These are phyloP conservation scores for Pistacia integerrima DNA, from an alignment of 345 rosid species.

Conservation along the genomic window DNA sequence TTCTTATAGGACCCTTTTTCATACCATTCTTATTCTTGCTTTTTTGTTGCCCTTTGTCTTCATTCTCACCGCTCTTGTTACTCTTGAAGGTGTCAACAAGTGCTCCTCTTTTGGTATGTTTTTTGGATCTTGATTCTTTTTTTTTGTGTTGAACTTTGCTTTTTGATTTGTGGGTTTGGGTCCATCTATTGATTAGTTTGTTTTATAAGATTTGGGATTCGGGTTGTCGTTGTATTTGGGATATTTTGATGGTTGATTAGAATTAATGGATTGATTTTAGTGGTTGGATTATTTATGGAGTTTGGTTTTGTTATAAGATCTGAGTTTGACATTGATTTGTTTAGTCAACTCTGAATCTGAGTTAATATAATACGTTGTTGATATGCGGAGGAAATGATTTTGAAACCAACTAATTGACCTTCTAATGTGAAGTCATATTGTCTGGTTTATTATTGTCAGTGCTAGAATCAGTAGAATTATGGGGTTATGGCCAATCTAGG, in stretches of 20 bases:
- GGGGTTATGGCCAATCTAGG: not conserved
- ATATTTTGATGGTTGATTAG: not conserved
- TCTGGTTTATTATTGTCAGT: not conserved
- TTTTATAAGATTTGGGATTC: conserved; percentile 7
- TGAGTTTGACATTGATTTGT: conserved; percentile 1
- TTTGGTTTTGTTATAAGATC: conserved; percentile 18
- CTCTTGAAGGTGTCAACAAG: conserved; percentile 99
- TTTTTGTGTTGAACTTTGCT: too few species aligned
- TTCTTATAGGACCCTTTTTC: conserved; percentile 95
- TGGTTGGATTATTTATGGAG: conserved; percentile 3
- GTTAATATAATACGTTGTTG: not conserved
- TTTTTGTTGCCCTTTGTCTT: conserved; percentile 97
- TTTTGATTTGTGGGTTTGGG: too few species aligned
- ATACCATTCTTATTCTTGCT: conserved; percentile 93
- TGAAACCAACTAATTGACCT: not conserved
- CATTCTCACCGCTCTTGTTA: conserved; percentile 96
- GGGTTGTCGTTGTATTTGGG: not conserved
- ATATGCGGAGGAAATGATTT: conserved; percentile 1
- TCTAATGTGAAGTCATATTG: too few species aligned
- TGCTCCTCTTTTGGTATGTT: conserved; percentile 94
- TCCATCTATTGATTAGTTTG: not conserved
- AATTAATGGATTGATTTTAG: conserved; percentile 15
- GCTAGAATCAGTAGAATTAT: not conserved
- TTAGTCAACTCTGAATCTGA: conserved; percentile 20
- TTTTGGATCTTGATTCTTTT: conserved; percentile 27